Evolutionary conservation across 2,329 filamentous ascomycete species (phyloP), one percentile per base, ranked within the genome.

Genomic region (Didymella segeticola): DNA sequence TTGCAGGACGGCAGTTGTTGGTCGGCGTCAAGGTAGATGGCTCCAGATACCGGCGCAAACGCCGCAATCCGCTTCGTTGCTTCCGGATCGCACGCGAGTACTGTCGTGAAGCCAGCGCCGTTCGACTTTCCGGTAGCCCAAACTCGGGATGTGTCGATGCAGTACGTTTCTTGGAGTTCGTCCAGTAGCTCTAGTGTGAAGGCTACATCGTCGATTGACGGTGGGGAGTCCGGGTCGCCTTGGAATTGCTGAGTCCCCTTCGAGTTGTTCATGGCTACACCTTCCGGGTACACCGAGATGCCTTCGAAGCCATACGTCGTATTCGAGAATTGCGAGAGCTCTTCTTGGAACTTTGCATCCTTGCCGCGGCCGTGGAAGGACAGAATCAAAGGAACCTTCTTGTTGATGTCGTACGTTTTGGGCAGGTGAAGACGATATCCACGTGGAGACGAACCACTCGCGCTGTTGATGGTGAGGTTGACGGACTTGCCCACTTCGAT

Each of bases 41-140:
- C 81, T 5, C 78, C 80, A 1, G 78, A 76, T 7, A 78, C 77
- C 7, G 78, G 73, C 1, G 79, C 80, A 57, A 83, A 83, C 1
- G 80, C 81, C 6, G 81, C 80, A 45, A 83, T 78, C 5, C 69
- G 70, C 4, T 62, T 63, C 4, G 77, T 77, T 3, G 76, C 71
- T 8, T 68, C 68, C 2, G 75, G 62, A 26, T 79, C 72, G 65
- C 80, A 84, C 3, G 82, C 80, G 5, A 83, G 74, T 1, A 76
- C 61, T 19, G 76, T 77, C 20, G 80, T 78, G 36, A 81, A 80
- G 10, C 78, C 83, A 2, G 80, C 84, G 5, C 82, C 83, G 41
- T 85, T 84, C 60, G 76, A 84, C 60, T 85, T 84, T 38, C 80
- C 80, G 1, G 75, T 74, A 11, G 75, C 75, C 56, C 81, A 83